Evolutionary conservation across 495 filamentous ascomycete species (phyloP), one percentile per base, ranked within the genome.

Genomic region (Platismatia glauca): DNA sequence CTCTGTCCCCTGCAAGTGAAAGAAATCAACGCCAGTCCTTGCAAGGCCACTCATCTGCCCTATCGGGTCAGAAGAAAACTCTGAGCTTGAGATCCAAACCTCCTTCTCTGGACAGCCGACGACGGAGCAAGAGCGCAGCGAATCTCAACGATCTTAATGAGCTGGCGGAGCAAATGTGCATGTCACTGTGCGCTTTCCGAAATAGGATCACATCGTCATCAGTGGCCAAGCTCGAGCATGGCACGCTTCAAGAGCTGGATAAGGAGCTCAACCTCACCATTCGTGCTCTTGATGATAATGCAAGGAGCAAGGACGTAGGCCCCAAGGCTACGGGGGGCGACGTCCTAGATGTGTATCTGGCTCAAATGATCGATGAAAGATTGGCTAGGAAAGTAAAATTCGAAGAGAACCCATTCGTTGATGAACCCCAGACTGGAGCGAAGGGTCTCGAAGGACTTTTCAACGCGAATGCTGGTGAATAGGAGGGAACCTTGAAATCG

Each of bases 151-250:
- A 67, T 57, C 77, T 95, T 8, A 84, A 84, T 67, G 83, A 84
- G 74, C 85, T 88, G 9, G 93, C 89, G 1, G 89, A 94, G 66
- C 87, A 91, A 64, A 78, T 91, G 0, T 90, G 87, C 66, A 87
- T 88, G 33, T 86, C 86, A 7, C 78, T 98, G 9, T 84, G 87
- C 57, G 82, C 86, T 3, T 97, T 95, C 69, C 82, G 94, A 20
- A 93, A 91, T 74, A 90, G 89, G 69, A 80, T 96, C 11, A 74
- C 82, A 29, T 84, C 83, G 16, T 82, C 81, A 16, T 81, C 84
- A 37, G 74, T 81, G 3, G 83, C 91, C 44, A 71, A 68, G 35
- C 66, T 80, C 15, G 80, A 81, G 35, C 75, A 84, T 16, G 86
- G 90, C 58, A 72, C 83, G 4, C 74, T 88, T 24, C 82, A 84